These are phyloP conservation scores for Magnaporthales sp. DNA, from an alignment of 2,329 filamentous ascomycete species.

Conservation along the genomic window DNA sequence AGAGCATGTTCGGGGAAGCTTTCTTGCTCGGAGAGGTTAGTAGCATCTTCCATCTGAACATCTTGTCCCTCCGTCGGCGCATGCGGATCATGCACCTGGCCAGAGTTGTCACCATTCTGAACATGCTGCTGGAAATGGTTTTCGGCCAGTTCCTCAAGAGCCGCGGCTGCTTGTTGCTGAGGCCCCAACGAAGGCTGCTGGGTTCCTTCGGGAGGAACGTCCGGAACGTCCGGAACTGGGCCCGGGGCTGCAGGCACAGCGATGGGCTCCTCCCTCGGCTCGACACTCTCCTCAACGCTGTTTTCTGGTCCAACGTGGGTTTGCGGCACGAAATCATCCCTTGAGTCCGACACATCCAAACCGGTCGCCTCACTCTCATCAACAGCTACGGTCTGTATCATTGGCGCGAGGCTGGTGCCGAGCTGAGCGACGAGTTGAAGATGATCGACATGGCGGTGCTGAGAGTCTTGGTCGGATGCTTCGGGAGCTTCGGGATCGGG, in stretches of 20 bases:
- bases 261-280: neutral
- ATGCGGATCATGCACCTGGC: slow-evolving; percentile 7
- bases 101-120: slow-evolving; percentile 7
- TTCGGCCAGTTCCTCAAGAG: neutral
- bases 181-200: neutral
- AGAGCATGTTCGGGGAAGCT: slow-evolving; percentile 6
- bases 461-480: slow-evolving; percentile 10
- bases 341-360: neutral
- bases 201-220: neutral
- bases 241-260: neutral
- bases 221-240: neutral
- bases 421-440: slow-evolving; percentile 50
- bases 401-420: slow-evolving; percentile 43
- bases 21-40: neutral
- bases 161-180: neutral
- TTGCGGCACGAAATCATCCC: neutral
- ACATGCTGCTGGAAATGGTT: neutral
- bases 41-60: neutral
- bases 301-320: neutral
- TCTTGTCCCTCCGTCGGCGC: neutral
- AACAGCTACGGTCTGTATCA: slow-evolving; percentile 38
- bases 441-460: slow-evolving; percentile 40
- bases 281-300: neutral
- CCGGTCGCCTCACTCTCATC: slow-evolving; percentile 17
- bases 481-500: slow-evolving; percentile 11